Evolutionary conservation across 495 filamentous ascomycete species (phyloP).

Genomic region (Staphylotrichum longicolle): DNA sequence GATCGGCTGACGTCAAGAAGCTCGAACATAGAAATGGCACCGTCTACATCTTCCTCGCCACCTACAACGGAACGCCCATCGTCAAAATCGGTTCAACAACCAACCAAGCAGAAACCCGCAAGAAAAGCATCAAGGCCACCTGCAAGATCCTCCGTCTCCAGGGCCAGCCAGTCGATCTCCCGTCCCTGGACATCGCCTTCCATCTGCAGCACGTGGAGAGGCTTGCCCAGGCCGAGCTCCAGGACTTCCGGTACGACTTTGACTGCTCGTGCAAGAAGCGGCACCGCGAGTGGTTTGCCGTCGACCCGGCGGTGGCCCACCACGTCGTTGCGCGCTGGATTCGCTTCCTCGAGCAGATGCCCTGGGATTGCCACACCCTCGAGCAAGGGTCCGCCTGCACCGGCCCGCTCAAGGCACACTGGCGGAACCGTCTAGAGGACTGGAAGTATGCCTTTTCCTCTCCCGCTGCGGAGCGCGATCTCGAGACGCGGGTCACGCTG

Average conservation of each 20-base stretch:
- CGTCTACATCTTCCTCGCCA: conserved; percentile 3
- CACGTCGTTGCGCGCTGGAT: background rate
- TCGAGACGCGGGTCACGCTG: background rate
- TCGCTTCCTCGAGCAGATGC: background rate
- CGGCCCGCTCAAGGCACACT: background rate
- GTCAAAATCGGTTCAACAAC: conserved; percentile 6
- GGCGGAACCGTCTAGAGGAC: background rate
- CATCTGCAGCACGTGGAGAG: background rate
- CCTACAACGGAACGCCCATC: background rate
- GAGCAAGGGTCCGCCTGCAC: background rate
- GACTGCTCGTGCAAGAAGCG: background rate
- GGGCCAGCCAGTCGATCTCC: background rate
- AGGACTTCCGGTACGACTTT: background rate
- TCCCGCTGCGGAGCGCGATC: background rate
- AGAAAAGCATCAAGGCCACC: no score
- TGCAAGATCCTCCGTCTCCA: background rate
- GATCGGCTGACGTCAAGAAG: background rate
- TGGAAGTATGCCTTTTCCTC: no score
- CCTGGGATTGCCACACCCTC: background rate
- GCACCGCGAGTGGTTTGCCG: background rate
- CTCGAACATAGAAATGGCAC: background rate
- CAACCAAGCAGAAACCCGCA: background rate
- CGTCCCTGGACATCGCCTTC: background rate
- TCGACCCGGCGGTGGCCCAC: background rate
- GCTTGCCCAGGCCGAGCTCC: conserved; percentile 7